Evolutionary conservation across 2,329 filamentous ascomycete species (phyloP).

Genomic region (Periconia digitata): DNA sequence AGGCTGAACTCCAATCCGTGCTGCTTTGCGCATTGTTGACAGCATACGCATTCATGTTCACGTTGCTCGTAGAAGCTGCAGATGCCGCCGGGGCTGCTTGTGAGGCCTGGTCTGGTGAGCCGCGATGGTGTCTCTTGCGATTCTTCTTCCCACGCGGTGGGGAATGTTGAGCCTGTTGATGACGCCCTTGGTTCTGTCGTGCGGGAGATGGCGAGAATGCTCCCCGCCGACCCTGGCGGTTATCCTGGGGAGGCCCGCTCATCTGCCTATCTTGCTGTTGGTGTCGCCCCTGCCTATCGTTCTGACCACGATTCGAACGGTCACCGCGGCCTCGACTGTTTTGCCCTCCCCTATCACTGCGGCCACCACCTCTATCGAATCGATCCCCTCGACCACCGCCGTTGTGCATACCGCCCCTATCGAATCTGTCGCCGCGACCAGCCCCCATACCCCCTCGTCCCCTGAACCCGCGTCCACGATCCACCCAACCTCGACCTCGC

Average conservation of each 20-base stretch:
- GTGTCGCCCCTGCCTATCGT: conserved; percentile 25
- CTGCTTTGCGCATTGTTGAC: conserved; percentile 10
- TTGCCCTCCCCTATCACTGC: conserved; percentile 25
- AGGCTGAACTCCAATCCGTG: conserved; percentile 13
- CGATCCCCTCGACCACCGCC: conserved; percentile 17
- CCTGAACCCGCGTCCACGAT: conserved; percentile 40
- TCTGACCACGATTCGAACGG: conserved; percentile 27
- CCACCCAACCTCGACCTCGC: conserved; percentile 35
- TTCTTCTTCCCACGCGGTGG: conserved; percentile 32
- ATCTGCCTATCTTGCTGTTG: conserved; percentile 27
- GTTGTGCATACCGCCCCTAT: conserved; percentile 13
- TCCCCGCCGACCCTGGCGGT: conserved; percentile 11
- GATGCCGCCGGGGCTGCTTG: conserved; percentile 13
- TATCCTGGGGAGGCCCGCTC: conserved; percentile 16
- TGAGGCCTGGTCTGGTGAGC: conserved; percentile 18
- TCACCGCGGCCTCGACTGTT: conserved; percentile 9
- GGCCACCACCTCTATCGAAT: conserved; percentile 22
- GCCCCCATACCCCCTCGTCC: conserved; percentile 24
- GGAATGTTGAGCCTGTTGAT: conserved; percentile 22
- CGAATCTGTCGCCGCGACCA: conserved; percentile 29
- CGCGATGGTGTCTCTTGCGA: conserved; percentile 30
- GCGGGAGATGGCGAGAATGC: conserved; percentile 26
- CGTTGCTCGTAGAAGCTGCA: neutral
- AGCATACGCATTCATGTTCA: conserved; percentile 16
- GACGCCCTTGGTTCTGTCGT: conserved; percentile 24